Evolutionary conservation across 371 early-diverging fungal species (phyloP).

Genomic region (Mucor saturninus): DNA sequence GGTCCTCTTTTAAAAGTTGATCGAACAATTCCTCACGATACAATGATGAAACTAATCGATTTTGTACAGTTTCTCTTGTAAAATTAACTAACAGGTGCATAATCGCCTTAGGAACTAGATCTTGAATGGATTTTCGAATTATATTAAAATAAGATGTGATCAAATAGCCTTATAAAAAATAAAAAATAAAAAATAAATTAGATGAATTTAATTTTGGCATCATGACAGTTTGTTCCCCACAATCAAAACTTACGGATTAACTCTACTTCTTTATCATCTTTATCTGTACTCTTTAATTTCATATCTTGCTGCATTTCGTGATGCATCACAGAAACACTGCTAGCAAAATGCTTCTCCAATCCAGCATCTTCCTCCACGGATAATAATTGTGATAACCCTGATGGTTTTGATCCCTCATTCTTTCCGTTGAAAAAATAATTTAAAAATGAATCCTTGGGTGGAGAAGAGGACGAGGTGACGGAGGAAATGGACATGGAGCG

Average conservation of each 20-base stretch:
- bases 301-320: slow-evolving; percentile 11
- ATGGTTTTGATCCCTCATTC: background rate
- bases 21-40: slow-evolving; percentile 78
- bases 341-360: slow-evolving; percentile 6
- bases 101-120: slow-evolving; percentile 92
- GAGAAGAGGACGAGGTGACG: slow-evolving; percentile 10
- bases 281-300: slow-evolving; percentile 51
- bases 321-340: background rate
- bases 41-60: slow-evolving; percentile 81
- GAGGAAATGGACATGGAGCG: slow-evolving; percentile 32
- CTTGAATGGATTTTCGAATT: slow-evolving; percentile 84
- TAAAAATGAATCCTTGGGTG: slow-evolving; percentile 46
- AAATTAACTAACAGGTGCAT: slow-evolving; percentile 86
- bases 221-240: background rate
- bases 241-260: slow-evolving; percentile 68
- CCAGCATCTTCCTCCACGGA: slow-evolving; percentile 1
- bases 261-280: slow-evolving; percentile 82
- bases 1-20: slow-evolving; percentile 82
- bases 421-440: slow-evolving; percentile 66
- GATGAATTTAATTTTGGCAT: background rate
- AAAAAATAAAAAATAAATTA: background rate
- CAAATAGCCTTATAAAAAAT: slow-evolving; percentile 55
- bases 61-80: slow-evolving; percentile 79
- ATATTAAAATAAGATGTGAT: slow-evolving; percentile 87
- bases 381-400: slow-evolving; percentile 14